These are phyloP conservation scores for Fusarium domesticum DNA, from an alignment of 2,329 filamentous ascomycete genomes.

Conservation along the genomic window DNA sequence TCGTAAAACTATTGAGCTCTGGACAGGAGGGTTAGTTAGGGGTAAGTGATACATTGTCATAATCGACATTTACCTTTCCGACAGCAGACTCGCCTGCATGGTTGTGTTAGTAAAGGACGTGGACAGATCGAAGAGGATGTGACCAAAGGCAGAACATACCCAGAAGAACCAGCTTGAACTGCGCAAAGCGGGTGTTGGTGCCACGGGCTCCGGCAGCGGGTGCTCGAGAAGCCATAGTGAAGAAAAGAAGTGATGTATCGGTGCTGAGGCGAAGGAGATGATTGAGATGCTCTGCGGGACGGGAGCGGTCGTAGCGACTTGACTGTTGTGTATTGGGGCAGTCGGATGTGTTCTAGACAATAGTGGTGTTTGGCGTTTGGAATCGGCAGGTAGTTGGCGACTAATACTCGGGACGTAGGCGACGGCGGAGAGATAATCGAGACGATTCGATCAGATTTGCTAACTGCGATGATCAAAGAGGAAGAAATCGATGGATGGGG, in stretches of 20 bases:
- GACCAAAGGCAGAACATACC: slow-evolving; percentile 55
- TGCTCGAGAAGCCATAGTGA: slow-evolving; percentile 80
- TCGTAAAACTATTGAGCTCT: slow-evolving; percentile 96
- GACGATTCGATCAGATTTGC: neutral
- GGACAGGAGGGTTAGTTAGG: slow-evolving; percentile 21
- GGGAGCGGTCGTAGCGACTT: slow-evolving; percentile 26
- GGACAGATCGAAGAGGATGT: slow-evolving; percentile 9
- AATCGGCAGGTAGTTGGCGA: slow-evolving; percentile 1
- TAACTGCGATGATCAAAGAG: slow-evolving; percentile 1
- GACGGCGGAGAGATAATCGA: slow-evolving; percentile 8
- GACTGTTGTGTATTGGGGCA: slow-evolving; percentile 20
- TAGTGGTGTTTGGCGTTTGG: slow-evolving; percentile 16
- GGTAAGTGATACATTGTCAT: slow-evolving; percentile 1
- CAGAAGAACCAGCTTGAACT: slow-evolving; percentile 97
- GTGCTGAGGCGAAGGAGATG: slow-evolving; percentile 15
- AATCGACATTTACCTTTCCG: slow-evolving; percentile 70
- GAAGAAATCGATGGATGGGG: slow-evolving; percentile 11
- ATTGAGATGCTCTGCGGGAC: slow-evolving; percentile 12
- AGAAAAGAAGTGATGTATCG: slow-evolving; percentile 25
- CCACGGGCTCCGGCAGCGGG: slow-evolving; percentile 59
- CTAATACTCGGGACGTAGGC: neutral
- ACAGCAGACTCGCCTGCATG: slow-evolving; percentile 89
- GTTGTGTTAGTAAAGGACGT: slow-evolving; percentile 37
- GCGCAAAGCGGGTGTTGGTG: slow-evolving; percentile 83
- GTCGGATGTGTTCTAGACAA: slow-evolving; percentile 29